Conservation (phyloP, 1,139 yeast genomes). For the Suhomyces kunorum region DNA sequence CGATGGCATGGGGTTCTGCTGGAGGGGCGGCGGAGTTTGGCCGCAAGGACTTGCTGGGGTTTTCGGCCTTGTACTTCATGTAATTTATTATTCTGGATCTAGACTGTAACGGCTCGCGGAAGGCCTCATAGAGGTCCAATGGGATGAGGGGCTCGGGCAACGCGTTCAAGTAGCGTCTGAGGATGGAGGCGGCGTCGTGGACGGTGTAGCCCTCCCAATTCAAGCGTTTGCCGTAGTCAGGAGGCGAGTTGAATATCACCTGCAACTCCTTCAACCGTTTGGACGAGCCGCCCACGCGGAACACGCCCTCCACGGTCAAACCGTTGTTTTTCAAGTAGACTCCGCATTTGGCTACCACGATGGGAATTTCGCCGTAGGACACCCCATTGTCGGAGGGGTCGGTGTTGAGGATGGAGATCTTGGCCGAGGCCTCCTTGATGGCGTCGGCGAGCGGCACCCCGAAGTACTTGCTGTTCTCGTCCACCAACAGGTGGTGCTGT, state of each 20-base stretch:
- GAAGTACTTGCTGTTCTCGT: slow-evolving; percentile 63
- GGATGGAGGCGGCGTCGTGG: slow-evolving; percentile 94
- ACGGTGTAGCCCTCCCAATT: slow-evolving; percentile 94
- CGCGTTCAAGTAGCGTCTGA: slow-evolving; percentile 82
- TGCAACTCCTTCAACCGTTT: slow-evolving; percentile 87
- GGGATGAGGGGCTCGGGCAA: slow-evolving; percentile 94
- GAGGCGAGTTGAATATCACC: slow-evolving; percentile 78
- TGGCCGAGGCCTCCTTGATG: slow-evolving; percentile 71
- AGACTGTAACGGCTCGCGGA: slow-evolving; percentile 73
- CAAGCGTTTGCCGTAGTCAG: slow-evolving; percentile 82
- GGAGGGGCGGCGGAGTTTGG: slow-evolving; percentile 2
- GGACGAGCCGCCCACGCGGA: slow-evolving; percentile 90
- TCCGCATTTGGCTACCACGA: slow-evolving; percentile 96
- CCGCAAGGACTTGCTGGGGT: slow-evolving; percentile 33
- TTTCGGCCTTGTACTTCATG: slow-evolving; percentile 55
- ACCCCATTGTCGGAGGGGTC: slow-evolving; percentile 53
- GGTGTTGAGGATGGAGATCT: slow-evolving; percentile 61
- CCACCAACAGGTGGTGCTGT: slow-evolving; percentile 44
- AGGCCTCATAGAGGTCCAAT: slow-evolving; percentile 68
- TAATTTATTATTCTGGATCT: slow-evolving; percentile 62
- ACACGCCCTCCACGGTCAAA: slow-evolving; percentile 81
- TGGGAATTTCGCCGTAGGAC: slow-evolving; percentile 78
- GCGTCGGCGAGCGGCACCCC: slow-evolving; percentile 82
- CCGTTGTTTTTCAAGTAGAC: slow-evolving; percentile 78
- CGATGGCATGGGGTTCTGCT: too few species aligned